Conservation (phyloP, 2,329 filamentous ascomycete species). For the Hansfordia pulvinata region DNA sequence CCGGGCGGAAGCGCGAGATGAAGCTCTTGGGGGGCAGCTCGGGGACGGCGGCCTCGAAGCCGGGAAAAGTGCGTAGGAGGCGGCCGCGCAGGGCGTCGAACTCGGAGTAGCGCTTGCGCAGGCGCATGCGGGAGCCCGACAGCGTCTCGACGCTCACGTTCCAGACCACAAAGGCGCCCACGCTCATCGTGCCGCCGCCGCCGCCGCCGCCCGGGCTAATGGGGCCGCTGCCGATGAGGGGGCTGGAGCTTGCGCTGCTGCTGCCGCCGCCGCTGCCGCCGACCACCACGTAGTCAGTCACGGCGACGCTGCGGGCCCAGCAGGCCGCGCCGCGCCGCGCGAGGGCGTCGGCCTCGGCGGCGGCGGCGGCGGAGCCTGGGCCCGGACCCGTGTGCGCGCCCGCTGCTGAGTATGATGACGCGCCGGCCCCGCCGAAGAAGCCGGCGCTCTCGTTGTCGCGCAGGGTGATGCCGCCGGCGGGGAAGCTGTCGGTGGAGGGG, state of each 20-base stretch:
- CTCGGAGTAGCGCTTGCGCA: conserved; percentile 74
- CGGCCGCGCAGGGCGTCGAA: conserved; percentile 71
- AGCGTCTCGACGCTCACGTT: conserved; percentile 80
- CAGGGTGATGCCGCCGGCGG: conserved; percentile 43
- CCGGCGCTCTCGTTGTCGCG: conserved; percentile 47
- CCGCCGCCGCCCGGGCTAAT: too few species aligned
- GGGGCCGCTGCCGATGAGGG: too few species aligned
- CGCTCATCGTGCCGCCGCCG: conserved; percentile 40
- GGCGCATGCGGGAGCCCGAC: conserved; percentile 49
- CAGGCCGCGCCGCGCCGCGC: too few species aligned
- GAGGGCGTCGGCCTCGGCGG: too few species aligned
- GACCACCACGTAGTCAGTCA: conserved; percentile 42
- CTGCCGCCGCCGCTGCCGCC: conserved; percentile 41
- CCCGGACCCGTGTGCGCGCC: conserved; percentile 3
- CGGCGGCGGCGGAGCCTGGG: conserved; percentile 20
- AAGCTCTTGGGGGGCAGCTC: conserved; percentile 81
- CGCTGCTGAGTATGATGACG: conserved; percentile 5
- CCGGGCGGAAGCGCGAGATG: conserved; percentile 71
- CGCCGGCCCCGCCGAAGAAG: conserved; percentile 21
- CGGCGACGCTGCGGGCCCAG: conserved; percentile 50
- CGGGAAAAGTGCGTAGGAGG: conserved; percentile 69
- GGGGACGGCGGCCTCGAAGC: conserved; percentile 77
- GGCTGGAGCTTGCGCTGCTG: conserved; percentile 55
- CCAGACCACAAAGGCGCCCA: conserved; percentile 93
- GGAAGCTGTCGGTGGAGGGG: too few species aligned